Base-by-base conservation (phyloP, 805 yeast genomes). In the Ogataea wickerhamii region DNA sequence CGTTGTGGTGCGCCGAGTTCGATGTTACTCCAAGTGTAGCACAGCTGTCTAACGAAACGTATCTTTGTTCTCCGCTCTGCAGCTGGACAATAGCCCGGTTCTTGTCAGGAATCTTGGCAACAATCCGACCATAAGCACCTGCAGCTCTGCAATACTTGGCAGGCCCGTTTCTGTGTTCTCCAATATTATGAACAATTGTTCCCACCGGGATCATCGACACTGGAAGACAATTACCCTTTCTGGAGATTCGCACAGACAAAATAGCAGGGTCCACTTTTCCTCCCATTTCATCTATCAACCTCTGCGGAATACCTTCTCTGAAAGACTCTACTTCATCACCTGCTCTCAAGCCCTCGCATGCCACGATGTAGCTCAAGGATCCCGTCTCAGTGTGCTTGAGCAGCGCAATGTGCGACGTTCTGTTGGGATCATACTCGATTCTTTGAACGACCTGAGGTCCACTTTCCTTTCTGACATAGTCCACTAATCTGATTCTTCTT, bases 1-100 rank as follows among this genome's bases (percentile, higher is more conserved):
- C 76, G 51, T 87, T 86, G 66, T 85, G 93, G 66, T 91, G 96
- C 51, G 88, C 97, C 37, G 87, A 77, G 62, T 93, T 93, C 12
- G 96, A 87, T 10, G 88, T 95, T 34, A 86, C 76, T 23, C 98
- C 98, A 45, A 93, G 71, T 1, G 98, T 88, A 17, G 98, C 98
- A 63, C 91, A 86, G 18, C 96, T 87, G 37, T 86, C 83, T 40
- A 87, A 58, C 37, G 85, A 74, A 18, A 93, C 85, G 53, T 85
- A 88, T 56, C 98, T 82, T 55, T 88, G 94, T 66, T 93, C 98
- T 41, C 98, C 98, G 41, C 88, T 77, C 64, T 84, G 85, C 58
- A 93, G 70, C 53, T 87, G 78, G 36, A 93, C 80, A 32, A 88
- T 71, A 6, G 95, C 97, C 51, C 72, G 76, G 35, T 73, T 70